Percentiles rank a stretch among this genome's conserved stretches.
Evolutionary conservation across 2,329 filamentous ascomycete genomes (phyloP).

Genomic region (Ramularia endophylla): DNA sequence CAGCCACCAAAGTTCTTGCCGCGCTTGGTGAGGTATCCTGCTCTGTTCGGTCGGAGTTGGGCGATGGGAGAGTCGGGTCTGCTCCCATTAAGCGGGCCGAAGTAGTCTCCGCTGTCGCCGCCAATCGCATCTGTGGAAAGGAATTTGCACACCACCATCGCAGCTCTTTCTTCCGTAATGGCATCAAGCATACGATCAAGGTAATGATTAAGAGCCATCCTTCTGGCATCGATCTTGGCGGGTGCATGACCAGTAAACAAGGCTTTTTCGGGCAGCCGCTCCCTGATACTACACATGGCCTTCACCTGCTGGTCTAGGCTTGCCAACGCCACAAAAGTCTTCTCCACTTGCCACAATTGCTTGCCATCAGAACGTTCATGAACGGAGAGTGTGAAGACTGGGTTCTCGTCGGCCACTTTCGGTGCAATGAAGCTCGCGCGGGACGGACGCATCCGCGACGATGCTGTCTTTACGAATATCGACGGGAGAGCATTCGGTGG

Average conservation of each 20-base stretch:
- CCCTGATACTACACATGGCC: slow-evolving; percentile 63
- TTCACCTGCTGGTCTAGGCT: slow-evolving; percentile 77
- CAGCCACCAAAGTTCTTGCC: slow-evolving; percentile 99
- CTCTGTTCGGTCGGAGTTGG: slow-evolving; percentile 65
- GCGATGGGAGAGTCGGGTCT: slow-evolving; percentile 41
- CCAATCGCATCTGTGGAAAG: slow-evolving; percentile 63
- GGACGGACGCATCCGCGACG: slow-evolving; percentile 90
- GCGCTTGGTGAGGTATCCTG: slow-evolving; percentile 89
- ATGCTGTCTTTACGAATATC: slow-evolving; percentile 80
- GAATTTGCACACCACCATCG: slow-evolving; percentile 79
- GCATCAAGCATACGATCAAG: slow-evolving; percentile 81
- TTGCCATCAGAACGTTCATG: slow-evolving; percentile 67
- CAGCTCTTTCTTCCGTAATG: slow-evolving; percentile 68
- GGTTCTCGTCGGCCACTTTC: slow-evolving; percentile 79
- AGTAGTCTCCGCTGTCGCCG: slow-evolving; percentile 44
- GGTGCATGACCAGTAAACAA: slow-evolving; percentile 91
- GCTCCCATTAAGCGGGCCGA: slow-evolving; percentile 29
- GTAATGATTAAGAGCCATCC: slow-evolving; percentile 74
- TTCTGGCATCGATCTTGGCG: slow-evolving; percentile 83
- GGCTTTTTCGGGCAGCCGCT: slow-evolving; percentile 73
- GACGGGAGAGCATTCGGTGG: slow-evolving; percentile 84
- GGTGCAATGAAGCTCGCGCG: slow-evolving; percentile 75
- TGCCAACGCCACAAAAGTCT: slow-evolving; percentile 75
- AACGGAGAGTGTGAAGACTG: slow-evolving; percentile 86
- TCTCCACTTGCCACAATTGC: slow-evolving; percentile 92